phyloP scores from a whole-genome alignment of 495 filamentous ascomycete genomes.

The Hypoxylon perforatum region DNA sequence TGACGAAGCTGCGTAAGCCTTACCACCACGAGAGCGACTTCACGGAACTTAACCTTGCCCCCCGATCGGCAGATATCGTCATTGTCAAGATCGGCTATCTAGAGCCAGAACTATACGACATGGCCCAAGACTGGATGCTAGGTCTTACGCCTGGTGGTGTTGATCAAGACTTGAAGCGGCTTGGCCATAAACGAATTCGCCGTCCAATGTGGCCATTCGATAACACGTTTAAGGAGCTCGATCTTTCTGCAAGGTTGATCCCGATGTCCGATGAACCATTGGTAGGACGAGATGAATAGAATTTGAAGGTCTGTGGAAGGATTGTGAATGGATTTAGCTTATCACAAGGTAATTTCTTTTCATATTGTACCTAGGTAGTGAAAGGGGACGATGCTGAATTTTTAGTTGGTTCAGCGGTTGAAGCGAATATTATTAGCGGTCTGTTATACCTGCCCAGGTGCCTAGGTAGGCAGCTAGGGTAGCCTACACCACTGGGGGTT shows the following conservation, averaged over 20 bases:
- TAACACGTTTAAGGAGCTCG: constrained; percentile 49
- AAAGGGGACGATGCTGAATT: too few species aligned
- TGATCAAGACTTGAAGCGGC: constrained; percentile 62
- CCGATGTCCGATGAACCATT: constrained; percentile 54
- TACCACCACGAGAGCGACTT: constrained; percentile 69
- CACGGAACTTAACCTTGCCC: constrained; percentile 58
- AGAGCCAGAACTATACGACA: constrained; percentile 66
- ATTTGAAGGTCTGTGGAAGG: neutral
- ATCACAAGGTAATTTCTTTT: too few species aligned
- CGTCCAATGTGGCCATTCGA: constrained; percentile 70
- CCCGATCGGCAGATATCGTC: constrained; percentile 62
- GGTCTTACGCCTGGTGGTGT: constrained; percentile 66
- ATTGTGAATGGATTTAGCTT: too few species aligned
- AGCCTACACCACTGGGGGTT: too few species aligned
- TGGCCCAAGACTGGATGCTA: constrained; percentile 67
- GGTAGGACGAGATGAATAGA: neutral
- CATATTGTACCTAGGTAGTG: too few species aligned
- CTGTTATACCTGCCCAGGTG: too few species aligned
- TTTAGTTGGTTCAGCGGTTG: too few species aligned
- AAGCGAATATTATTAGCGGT: too few species aligned
- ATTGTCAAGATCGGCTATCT: constrained; percentile 71
- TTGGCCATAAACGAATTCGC: constrained; percentile 61
- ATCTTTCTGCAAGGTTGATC: constrained; percentile 57
- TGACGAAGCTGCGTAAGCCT: constrained; percentile 67
- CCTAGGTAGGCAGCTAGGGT: too few species aligned